These are phyloP conservation scores for Solanum pennellii DNA, from an alignment of 257 asterid genomes.

Conservation along the genomic window DNA sequence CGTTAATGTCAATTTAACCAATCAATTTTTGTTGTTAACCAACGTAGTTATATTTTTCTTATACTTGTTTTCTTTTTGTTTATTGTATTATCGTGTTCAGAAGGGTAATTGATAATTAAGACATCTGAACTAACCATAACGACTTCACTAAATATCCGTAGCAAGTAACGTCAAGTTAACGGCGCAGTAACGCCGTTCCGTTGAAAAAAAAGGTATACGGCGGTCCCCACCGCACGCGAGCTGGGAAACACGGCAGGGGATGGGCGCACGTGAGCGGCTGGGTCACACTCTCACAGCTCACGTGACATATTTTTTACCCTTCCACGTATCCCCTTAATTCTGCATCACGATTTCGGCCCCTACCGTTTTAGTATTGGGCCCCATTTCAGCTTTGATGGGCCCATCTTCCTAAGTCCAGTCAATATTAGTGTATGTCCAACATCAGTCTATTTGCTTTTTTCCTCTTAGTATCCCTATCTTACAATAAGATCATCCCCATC, in stretches of 20 bases:
- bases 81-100: neutral
- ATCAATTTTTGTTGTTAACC: neutral
- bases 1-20: neutral
- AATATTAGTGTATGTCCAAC: neutral
- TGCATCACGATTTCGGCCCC: neutral
- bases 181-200: neutral
- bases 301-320: neutral
- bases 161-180: neutral
- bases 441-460: neutral
- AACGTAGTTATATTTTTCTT: neutral
- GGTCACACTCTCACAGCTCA: neutral
- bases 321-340: neutral
- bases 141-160: neutral
- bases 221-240: neutral
- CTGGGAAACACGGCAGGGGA: neutral
- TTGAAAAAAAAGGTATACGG: neutral
- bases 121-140: neutral
- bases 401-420: neutral
- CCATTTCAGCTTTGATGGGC: neutral
- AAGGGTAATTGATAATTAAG: neutral
- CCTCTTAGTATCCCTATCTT: neutral
- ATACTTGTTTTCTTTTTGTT: neutral
- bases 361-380: neutral
- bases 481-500: neutral
- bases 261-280: neutral